phyloP scores from a whole-genome alignment of 139 green algal species.

The Volvox reticuliferus region DNA sequence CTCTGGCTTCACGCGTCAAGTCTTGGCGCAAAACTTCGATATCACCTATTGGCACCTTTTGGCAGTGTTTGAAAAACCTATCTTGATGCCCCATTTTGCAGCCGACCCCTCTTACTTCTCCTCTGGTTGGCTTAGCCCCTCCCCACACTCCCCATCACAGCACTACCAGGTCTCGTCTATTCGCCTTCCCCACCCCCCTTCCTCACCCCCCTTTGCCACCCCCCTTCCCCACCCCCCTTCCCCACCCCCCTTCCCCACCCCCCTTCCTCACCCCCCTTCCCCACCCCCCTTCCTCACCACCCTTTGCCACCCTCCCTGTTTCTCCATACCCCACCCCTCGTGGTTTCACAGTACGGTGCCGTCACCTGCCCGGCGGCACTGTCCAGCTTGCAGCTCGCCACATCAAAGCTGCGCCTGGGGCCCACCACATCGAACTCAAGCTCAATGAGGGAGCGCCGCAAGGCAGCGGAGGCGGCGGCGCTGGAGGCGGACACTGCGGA shows the following conservation, averaged over 20 bases:
- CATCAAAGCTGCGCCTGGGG: slow-evolving; percentile 21
- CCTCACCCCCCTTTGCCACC: neutral
- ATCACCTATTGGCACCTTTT: no score
- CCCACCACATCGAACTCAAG: neutral
- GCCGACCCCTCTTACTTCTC: no score
- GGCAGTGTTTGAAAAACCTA: no score
- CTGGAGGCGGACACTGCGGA: neutral
- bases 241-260: neutral
- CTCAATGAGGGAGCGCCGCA: neutral
- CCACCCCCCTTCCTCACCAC: no score
- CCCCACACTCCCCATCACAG: no score
- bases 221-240: neutral
- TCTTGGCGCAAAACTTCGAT: no score
- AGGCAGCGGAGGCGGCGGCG: neutral
- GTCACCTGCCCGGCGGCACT: neutral
- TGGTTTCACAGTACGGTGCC: neutral
- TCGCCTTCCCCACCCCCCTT: neutral
- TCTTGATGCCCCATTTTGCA: no score
- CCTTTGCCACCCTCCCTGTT: no score
- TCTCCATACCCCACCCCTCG: no score
- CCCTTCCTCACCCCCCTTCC: neutral
- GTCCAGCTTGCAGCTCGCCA: slow-evolving; percentile 35
- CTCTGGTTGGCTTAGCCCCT: no score
- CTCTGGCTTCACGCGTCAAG: no score
- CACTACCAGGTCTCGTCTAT: no score